A percentile compares a stretch with the other conserved stretches of the same genome.
Evolutionary conservation across 148 eudicot genomes (phyloP).

Genomic region (Simmondsia chinensis): DNA sequence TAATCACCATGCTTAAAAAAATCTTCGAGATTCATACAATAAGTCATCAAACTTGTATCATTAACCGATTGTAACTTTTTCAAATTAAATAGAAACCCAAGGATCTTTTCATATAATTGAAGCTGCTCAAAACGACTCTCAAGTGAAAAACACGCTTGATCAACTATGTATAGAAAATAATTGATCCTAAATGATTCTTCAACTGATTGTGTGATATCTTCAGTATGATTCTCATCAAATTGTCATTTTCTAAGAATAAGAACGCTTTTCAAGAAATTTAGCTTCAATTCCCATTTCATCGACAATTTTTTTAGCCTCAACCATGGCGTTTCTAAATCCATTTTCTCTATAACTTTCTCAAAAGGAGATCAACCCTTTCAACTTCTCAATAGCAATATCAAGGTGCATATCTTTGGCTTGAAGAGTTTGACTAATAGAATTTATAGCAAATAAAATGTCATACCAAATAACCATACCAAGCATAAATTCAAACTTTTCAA

Average conservation of each 20-base stretch:
- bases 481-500: slow-evolving; percentile 17
- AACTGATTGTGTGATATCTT: not conserved
- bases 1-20: slow-evolving; percentile 7
- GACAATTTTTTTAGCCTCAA: slow-evolving; percentile 5
- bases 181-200: slow-evolving; percentile 20
- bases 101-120: slow-evolving; percentile 6
- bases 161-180: slow-evolving; percentile 7
- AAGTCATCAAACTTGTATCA: slow-evolving; percentile 6
- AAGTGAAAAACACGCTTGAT: slow-evolving; percentile 17
- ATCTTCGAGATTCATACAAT: slow-evolving; percentile 12
- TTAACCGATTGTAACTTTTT: slow-evolving; percentile 3
- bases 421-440: not conserved
- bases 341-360: slow-evolving; percentile 9
- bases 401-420: slow-evolving; percentile 2
- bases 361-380: slow-evolving; percentile 6
- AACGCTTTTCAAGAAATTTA: slow-evolving; percentile 5
- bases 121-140: slow-evolving; percentile 16
- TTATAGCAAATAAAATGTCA: slow-evolving; percentile 1
- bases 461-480: slow-evolving; percentile 6
- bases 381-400: slow-evolving; percentile 5
- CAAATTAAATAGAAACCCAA: slow-evolving; percentile 16
- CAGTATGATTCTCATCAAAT: slow-evolving; percentile 8
- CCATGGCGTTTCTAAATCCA: slow-evolving; percentile 2
- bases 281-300: slow-evolving; percentile 10
- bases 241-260: slow-evolving; percentile 3